Evolutionary conservation across 176 grass and related monocot genomes (phyloP), one percentile per base, ranked within the genome.

Genomic region (Dendrocalamus sinicus): DNA sequence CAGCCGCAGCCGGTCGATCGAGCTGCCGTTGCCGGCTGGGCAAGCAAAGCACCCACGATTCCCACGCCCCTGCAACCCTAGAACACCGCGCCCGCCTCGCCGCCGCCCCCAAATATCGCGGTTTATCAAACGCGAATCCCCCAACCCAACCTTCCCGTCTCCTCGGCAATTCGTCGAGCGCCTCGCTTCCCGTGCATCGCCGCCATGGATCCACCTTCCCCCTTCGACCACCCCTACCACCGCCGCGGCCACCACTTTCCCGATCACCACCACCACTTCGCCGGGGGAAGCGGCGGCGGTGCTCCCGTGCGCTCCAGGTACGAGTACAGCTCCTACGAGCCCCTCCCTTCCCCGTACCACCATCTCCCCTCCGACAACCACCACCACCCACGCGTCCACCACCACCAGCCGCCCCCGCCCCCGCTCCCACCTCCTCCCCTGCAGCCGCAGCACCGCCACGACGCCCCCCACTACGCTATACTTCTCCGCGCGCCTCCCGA

Each of bases 161-260:
- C 44, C 57, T 12, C 12, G 66, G 7, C 79, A 28, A 46, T 55
- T 43, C 80, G 80, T 44, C 51, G 22, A 17, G 60, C 60, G 41
- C 63, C 14, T 35, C 28, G 26, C 6, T 7, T 19, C 24, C 28
- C 28, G 28, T 66, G 60, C 58, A 28, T 14, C 4, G 41, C 6
- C 62, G 72, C 39, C 80, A 93, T 93, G 91, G 88, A 93, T 90
- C 85, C 81, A 55, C 88, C 82, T 45, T 75, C 68, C 23, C 92
- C 86, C 48, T 89, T 89, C 75, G 92, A 89, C 40, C 80, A 85
- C 45, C 79, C 45, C 23, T 89, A 73, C 47, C 72, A 86, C 73
- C 88, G 86, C 86, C 72, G 86, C 37, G 37, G 35, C 48, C 70
- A 66, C 63, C 63, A 57, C 84, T 78, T 39, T 39, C 30, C 58